phyloP scores from a whole-genome alignment of 2,329 filamentous ascomycete species.

The Ophiocordyceps polyrhachis-furcata region DNA sequence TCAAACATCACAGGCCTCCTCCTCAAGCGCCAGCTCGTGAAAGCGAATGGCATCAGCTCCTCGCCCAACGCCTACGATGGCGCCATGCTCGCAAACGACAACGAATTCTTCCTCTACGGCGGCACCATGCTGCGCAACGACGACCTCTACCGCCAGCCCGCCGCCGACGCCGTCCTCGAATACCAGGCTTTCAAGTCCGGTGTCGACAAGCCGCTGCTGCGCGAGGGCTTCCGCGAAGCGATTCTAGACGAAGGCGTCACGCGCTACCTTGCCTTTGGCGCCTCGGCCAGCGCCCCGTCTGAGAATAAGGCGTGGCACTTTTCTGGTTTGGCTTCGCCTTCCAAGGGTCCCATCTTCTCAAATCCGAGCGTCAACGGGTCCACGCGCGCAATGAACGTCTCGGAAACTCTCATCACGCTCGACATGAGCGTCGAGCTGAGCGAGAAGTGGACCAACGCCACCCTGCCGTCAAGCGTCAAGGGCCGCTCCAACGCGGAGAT shows the following conservation, averaged over 20 bases:
- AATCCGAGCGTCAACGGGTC: slow-evolving; percentile 14
- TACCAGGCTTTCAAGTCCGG: slow-evolving; percentile 38
- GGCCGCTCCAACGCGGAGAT: slow-evolving; percentile 45
- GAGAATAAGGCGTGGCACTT: slow-evolving; percentile 59
- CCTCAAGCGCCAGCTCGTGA: slow-evolving; percentile 5
- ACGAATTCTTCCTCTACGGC: slow-evolving; percentile 45
- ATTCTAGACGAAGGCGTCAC: slow-evolving; percentile 29
- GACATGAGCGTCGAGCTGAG: slow-evolving; percentile 33
- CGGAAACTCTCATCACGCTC: slow-evolving; percentile 39
- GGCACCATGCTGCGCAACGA: slow-evolving; percentile 25
- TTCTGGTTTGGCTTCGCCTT: slow-evolving; percentile 36
- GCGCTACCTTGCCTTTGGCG: slow-evolving; percentile 46
- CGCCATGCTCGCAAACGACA: slow-evolving; percentile 44
- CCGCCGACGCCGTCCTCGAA: slow-evolving; percentile 22
- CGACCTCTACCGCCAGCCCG: slow-evolving; percentile 17
- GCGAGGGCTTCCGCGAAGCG: slow-evolving; percentile 20
- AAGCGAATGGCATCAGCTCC: slow-evolving; percentile 27
- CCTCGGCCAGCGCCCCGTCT: slow-evolving; percentile 43
- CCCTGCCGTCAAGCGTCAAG: slow-evolving; percentile 27
- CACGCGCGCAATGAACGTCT: slow-evolving; percentile 23
- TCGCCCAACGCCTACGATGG: slow-evolving; percentile 42
- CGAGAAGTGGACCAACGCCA: slow-evolving; percentile 37
- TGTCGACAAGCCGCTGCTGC: slow-evolving; percentile 20
- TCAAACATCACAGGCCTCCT: slow-evolving; percentile 36
- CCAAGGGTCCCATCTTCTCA: slow-evolving; percentile 29